Conservation (phyloP, 1,284 basidiomycete species). For the Sanghuangporus weigelae region DNA sequence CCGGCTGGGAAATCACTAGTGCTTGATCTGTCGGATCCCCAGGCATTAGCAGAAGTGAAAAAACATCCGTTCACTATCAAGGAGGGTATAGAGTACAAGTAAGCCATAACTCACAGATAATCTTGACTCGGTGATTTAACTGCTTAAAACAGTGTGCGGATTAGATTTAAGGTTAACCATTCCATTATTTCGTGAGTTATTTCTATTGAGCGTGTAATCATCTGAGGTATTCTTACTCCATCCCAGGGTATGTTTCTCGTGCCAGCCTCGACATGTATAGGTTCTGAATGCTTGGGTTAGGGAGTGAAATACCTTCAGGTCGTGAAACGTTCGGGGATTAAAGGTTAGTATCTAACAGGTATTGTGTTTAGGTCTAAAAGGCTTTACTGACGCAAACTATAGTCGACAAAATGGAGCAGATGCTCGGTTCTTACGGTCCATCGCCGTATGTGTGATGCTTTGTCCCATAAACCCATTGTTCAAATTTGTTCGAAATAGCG, state of each 20-base stretch:
- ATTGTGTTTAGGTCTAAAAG: background rate
- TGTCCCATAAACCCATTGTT: background rate
- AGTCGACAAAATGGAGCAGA: slow-evolving; percentile 88
- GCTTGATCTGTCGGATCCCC: slow-evolving; percentile 50
- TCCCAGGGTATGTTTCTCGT: background rate
- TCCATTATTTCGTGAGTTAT: slow-evolving; percentile 72
- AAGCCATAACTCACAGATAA: slow-evolving; percentile 17
- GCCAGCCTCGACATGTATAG: background rate
- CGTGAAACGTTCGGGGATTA: slow-evolving; percentile 71
- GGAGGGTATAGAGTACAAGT: slow-evolving; percentile 84
- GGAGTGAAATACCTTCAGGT: slow-evolving; percentile 83
- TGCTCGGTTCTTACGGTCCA: slow-evolving; percentile 86
- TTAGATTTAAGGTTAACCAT: slow-evolving; percentile 79
- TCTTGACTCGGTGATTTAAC: background rate
- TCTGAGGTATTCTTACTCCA: background rate
- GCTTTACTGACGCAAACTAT: slow-evolving; percentile 16
- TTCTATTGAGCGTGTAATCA: background rate
- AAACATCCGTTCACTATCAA: slow-evolving; percentile 75
- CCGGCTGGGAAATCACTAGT: slow-evolving; percentile 56
- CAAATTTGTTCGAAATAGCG: slow-evolving; percentile 26
- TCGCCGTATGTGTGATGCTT: slow-evolving; percentile 29
- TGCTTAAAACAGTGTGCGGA: slow-evolving; percentile 51
- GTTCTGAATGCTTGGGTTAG: slow-evolving; percentile 30
- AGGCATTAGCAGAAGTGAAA: slow-evolving; percentile 46
- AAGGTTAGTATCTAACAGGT: slow-evolving; percentile 37